Percentiles rank a stretch among this genome's conserved stretches.
These are phyloP conservation scores for Albophoma yamanashiensis DNA, from an alignment of 2,329 filamentous ascomycete species.

Conservation along the genomic window DNA sequence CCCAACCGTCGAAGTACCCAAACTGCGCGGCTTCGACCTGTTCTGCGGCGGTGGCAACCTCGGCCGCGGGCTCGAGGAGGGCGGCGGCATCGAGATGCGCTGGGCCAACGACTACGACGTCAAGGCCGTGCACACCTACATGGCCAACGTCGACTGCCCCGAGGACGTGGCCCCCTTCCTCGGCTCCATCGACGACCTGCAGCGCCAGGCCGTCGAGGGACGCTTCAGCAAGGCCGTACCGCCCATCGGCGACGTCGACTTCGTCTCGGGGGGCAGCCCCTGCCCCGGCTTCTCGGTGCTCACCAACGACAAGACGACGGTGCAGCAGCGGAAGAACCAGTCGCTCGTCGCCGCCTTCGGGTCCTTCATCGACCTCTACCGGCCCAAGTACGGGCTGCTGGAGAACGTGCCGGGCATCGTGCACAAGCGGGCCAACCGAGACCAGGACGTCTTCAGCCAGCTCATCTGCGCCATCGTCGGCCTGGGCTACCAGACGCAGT, in stretches of 20 bases:
- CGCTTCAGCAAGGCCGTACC: constrained; percentile 38
- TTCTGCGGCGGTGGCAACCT: constrained; percentile 74
- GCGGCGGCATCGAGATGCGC: constrained; percentile 50
- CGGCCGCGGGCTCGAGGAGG: constrained; percentile 65
- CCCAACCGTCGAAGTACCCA: constrained; percentile 21
- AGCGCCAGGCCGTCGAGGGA: constrained; percentile 44
- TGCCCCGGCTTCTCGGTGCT: constrained; percentile 65
- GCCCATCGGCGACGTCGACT: constrained; percentile 50
- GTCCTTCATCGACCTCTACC: constrained; percentile 63
- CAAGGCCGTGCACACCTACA: constrained; percentile 60
- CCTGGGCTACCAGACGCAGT: constrained; percentile 64
- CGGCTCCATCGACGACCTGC: constrained; percentile 62
- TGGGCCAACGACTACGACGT: constrained; percentile 58
- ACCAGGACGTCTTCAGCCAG: constrained; percentile 61
- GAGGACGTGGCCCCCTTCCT: constrained; percentile 43
- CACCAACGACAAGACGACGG: constrained; percentile 46
- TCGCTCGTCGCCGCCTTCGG: constrained; percentile 70
- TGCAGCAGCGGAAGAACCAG: constrained; percentile 54
- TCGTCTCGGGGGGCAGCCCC: constrained; percentile 64
- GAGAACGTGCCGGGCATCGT: constrained; percentile 69
- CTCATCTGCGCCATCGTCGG: constrained; percentile 63
- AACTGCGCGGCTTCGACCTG: constrained; percentile 54
- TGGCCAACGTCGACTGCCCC: constrained; percentile 46
- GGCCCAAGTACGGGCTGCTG: constrained; percentile 62
- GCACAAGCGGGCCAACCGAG: constrained; percentile 27